phyloP scores from a whole-genome alignment of 2,329 filamentous ascomycete species.

The Chalaropsis thielavioides region DNA sequence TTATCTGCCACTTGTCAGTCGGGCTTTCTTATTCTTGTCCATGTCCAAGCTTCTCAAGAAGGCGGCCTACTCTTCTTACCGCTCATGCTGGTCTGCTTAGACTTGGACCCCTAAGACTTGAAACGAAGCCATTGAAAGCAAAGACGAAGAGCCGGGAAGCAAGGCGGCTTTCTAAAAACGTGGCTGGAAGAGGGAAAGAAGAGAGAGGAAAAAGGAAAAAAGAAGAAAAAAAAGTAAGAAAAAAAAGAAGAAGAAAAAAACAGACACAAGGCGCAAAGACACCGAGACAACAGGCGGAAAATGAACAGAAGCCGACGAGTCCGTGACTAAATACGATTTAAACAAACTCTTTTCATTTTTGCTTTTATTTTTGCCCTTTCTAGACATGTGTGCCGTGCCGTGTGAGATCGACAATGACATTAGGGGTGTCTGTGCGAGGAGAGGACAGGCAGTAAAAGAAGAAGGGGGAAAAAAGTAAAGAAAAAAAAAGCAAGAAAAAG shows the following conservation, averaged over 20 bases:
- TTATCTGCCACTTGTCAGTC: not conserved
- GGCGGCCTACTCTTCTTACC: not conserved
- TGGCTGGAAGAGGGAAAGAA: not conserved
- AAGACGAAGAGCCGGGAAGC: not conserved
- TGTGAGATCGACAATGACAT: constrained; percentile 4
- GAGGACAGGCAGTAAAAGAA: not conserved
- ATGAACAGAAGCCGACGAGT: not conserved
- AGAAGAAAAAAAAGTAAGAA: not conserved
- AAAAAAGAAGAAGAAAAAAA: not conserved
- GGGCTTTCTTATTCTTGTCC: not conserved
- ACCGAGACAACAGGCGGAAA: not conserved
- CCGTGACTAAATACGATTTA: not conserved
- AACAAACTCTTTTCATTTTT: not conserved
- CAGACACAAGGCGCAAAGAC: not conserved
- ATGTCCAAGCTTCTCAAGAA: not conserved
- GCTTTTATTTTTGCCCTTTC: not conserved
- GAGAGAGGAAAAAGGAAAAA: not conserved
- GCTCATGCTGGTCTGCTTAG: not conserved
- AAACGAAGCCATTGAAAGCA: constrained; percentile 1
- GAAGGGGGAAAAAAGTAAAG: not conserved
- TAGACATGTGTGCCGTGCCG: not conserved
- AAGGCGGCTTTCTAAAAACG: not conserved
- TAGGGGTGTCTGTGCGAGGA: constrained; percentile 3
- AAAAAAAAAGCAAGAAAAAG: not conserved
- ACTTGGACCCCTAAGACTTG: not conserved